Percentiles rank a stretch among this genome's conserved stretches.
These are phyloP conservation scores for Penicillium sp. DNA, from an alignment of 2,329 filamentous ascomycete species.

Conservation along the genomic window DNA sequence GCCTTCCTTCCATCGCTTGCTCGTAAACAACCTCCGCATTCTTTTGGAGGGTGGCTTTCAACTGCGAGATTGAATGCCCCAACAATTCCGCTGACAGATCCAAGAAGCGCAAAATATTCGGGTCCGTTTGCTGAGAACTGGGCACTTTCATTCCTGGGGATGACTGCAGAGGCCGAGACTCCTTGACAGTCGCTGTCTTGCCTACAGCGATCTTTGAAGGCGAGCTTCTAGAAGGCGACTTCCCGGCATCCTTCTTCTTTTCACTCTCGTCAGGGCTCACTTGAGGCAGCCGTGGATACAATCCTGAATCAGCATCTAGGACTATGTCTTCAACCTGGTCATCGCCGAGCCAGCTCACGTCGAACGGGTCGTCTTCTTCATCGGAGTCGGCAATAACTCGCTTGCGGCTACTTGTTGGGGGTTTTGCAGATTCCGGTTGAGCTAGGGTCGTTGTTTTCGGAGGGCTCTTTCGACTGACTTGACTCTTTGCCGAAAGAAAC, in stretches of 20 bases:
- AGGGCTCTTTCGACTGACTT: conserved; percentile 5
- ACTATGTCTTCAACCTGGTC: conserved; percentile 21
- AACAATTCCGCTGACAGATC: conserved; percentile 25
- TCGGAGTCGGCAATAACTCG: conserved; percentile 36
- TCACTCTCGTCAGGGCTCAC: conserved; percentile 13
- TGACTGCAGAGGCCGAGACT: conserved; percentile 9
- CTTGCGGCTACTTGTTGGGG: conserved; percentile 8
- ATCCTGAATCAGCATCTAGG: conserved; percentile 20
- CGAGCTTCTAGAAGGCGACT: not conserved
- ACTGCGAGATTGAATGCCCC: conserved; percentile 24
- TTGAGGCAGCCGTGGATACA: conserved; percentile 32
- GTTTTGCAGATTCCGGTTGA: conserved; percentile 2
- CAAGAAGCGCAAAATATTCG: conserved; percentile 31
- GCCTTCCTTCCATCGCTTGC: conserved; percentile 35
- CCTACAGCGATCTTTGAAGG: not conserved
- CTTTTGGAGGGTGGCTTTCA: conserved; percentile 30
- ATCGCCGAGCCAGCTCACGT: conserved; percentile 23
- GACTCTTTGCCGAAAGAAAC: conserved; percentile 3
- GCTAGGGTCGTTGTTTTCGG: conserved; percentile 10
- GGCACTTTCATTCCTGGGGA: conserved; percentile 13
- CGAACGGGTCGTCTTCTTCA: conserved; percentile 30
- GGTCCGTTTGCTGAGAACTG: conserved; percentile 22
- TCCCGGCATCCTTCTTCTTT: not conserved
- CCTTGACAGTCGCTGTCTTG: not conserved
- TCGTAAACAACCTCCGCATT: conserved; percentile 39